These are phyloP conservation scores for Geranium brycei DNA, from an alignment of 345 rosid species.

Conservation along the genomic window DNA sequence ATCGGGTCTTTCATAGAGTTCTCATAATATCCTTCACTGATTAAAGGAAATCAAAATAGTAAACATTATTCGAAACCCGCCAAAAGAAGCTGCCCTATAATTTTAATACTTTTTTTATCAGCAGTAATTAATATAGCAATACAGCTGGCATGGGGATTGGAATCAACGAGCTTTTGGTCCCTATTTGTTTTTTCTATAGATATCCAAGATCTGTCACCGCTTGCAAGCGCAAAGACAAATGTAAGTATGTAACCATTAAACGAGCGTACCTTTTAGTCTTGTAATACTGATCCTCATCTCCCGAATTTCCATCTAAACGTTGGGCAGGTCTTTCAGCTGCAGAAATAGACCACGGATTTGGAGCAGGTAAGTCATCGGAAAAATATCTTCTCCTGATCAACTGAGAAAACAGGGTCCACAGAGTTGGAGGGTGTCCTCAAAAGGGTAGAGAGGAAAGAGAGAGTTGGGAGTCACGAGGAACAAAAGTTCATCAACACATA, in stretches of 20 bases:
- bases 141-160: background rate
- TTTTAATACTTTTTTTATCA: too few relatives aligned
- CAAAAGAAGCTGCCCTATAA: too few relatives aligned
- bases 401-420: slow-evolving; percentile 21
- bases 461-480: background rate
- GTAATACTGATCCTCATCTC: slow-evolving; percentile 60
- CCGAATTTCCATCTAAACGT: slow-evolving; percentile 57
- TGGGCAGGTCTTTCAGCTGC: slow-evolving; percentile 42
- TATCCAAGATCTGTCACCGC: background rate
- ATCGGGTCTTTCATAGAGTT: too few relatives aligned
- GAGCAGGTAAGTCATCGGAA: slow-evolving; percentile 62
- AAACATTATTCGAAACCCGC: too few relatives aligned
- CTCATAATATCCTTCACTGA: too few relatives aligned
- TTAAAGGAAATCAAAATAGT: too few relatives aligned
- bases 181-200: too few relatives aligned
- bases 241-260: background rate
- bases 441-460: background rate
- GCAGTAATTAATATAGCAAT: too few relatives aligned
- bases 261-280: slow-evolving; percentile 43
- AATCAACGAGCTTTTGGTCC: background rate
- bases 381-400: slow-evolving; percentile 91
- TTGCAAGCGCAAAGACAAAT: slow-evolving; percentile 1
- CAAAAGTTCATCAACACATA: slow-evolving; percentile 20
- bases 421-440: background rate
- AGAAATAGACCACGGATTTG: slow-evolving; percentile 68